Conservation (phyloP, 371 early-diverging fungal species). For the Mucor velutinosus region DNA sequence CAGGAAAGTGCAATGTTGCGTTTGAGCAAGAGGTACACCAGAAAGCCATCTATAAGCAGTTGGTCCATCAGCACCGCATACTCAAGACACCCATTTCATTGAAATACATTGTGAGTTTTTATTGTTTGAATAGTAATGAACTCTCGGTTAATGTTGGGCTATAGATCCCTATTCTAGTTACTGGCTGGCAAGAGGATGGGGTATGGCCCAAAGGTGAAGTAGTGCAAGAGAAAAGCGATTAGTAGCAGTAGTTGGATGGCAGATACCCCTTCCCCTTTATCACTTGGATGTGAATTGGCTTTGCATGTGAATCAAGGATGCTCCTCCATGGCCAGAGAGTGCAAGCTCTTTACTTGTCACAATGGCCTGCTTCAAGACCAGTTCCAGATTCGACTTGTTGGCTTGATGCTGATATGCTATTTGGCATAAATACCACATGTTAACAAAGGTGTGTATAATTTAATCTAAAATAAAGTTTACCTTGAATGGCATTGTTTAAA, state of each 20-base stretch:
- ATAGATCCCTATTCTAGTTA: constrained; percentile 36
- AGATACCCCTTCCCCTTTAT: constrained; percentile 14
- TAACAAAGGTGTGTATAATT: background rate
- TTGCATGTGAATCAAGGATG: constrained; percentile 30
- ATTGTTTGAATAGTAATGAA: background rate
- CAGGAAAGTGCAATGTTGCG: background rate
- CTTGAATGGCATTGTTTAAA: constrained; percentile 74
- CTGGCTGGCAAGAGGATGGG: constrained; percentile 46
- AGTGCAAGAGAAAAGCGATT: constrained; percentile 23
- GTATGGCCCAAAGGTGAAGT: constrained; percentile 46
- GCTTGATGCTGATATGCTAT: constrained; percentile 33
- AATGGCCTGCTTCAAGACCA: constrained; percentile 39
- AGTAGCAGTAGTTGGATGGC: background rate
- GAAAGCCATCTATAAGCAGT: constrained; percentile 14
- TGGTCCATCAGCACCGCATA: constrained; percentile 14
- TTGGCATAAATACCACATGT: background rate
- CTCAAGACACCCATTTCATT: constrained; percentile 22
- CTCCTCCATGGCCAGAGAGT: constrained; percentile 34
- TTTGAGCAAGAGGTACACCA: constrained; percentile 2
- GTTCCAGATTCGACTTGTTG: constrained; percentile 37
- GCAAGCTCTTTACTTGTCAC: constrained; percentile 36
- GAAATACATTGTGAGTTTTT: constrained; percentile 20
- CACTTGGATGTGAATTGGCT: background rate
- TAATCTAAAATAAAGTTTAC: constrained; percentile 23
- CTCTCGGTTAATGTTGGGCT: background rate